Base-by-base conservation (phyloP, 1,139 yeast species). In the Sugiyamaella castrensis region DNA sequence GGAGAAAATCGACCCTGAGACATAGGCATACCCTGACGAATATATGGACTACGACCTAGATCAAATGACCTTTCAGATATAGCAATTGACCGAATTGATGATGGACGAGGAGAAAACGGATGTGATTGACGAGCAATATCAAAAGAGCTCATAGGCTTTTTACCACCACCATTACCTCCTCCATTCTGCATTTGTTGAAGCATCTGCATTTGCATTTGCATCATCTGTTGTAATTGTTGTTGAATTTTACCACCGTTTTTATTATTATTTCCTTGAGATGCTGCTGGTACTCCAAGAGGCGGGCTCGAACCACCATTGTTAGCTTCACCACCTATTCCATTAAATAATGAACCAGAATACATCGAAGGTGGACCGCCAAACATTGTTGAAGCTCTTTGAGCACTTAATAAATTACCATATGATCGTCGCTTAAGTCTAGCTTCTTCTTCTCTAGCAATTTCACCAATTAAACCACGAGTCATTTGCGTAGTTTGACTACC, bases 381-480 rank as follows among this genome's bases (percentile, higher is more conserved):
- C 43, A 49, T 12, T 10, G 53, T 49, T 15, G 40, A 36, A 3
- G 51, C 34, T 9, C 51, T 35, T 35, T 46, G 47, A n/a, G 49
- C 51, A 8, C 43, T 34, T 13, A 52, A 38, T 11, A 32, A 24
- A 33, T 54, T 50, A 37, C 55, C 57, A 12, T 46, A 33, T 5
- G 56, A 52, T 10, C 63, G 61, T 27, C 73, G 61, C 11, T 64
- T 59, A 28, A 56, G 50, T 54, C 67, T 67, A 33, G 69, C 67
- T 35, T 70, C 71, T 50, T 71, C 72, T 44, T 68, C 73, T 5
- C 64, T 60, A n/a, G 71, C 69, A 51, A 71, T 71, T 50, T 69
- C 73, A 12, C 70, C 73, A 30, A 71, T 63, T 15, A 71, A 58
- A 4, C 74, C 74, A 1, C 74, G 62, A 13, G 60, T 55, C 47